A percentile compares a stretch with the other conserved stretches of the same genome.
Evolutionary conservation across 805 yeast species (phyloP).

Genomic region (Isabelozyma gotoi): DNA sequence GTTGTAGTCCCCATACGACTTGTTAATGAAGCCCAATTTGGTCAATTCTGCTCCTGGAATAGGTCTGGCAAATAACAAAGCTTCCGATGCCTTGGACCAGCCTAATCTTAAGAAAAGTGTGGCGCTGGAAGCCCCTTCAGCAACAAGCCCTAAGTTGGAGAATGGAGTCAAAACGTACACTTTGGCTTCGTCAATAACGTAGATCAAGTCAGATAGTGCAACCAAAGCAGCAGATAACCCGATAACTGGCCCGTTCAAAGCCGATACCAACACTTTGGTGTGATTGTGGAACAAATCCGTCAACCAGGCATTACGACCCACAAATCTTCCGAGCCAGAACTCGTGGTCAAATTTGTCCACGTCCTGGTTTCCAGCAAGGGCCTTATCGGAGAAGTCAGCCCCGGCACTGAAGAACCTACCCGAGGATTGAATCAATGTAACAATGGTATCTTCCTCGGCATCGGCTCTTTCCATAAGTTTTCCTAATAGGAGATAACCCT

Average conservation of each 20-base stretch:
- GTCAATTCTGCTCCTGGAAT: constrained; percentile 57
- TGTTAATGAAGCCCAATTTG: constrained; percentile 60
- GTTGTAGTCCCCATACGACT: constrained; percentile 45
- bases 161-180: constrained; percentile 71
- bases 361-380: constrained; percentile 26
- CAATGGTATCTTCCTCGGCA: constrained; percentile 54
- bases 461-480: constrained; percentile 62
- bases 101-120: constrained; percentile 73
- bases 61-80: constrained; percentile 67
- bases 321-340: constrained; percentile 56
- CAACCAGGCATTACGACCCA: constrained; percentile 69
- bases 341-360: constrained; percentile 34
- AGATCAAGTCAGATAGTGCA: constrained; percentile 73
- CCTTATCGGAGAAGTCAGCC: constrained; percentile 59
- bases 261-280: constrained; percentile 65
- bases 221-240: constrained; percentile 77
- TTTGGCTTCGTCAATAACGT: constrained; percentile 57
- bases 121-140: constrained; percentile 76
- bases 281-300: constrained; percentile 71
- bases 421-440: constrained; percentile 66
- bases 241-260: constrained; percentile 84
- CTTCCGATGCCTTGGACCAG: constrained; percentile 68
- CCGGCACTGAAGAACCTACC: constrained; percentile 85
- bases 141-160: constrained; percentile 76
- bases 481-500: constrained; percentile 62